Conservation (phyloP, 1,284 basidiomycete genomes). For the Phellinidium pouzarii region DNA sequence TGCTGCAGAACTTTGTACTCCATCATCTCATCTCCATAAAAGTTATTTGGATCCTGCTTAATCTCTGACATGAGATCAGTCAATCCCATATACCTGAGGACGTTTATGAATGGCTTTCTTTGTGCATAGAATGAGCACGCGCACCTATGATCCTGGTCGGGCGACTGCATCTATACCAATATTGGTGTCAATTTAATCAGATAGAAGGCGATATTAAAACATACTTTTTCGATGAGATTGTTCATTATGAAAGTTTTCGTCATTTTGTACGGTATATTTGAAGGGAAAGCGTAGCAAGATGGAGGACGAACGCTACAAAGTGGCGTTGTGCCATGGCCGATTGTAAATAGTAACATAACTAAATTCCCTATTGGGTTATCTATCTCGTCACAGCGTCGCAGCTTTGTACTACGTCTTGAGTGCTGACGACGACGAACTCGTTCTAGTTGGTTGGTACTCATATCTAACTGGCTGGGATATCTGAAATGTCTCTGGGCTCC, state of each 20-base stretch:
- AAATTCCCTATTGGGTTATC: neutral
- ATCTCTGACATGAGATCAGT: constrained; percentile 89
- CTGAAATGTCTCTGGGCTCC: constrained; percentile 43
- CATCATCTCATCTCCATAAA: constrained; percentile 71
- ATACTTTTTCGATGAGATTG: constrained; percentile 70
- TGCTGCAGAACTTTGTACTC: constrained; percentile 78
- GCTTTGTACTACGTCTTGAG: neutral
- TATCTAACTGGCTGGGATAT: neutral
- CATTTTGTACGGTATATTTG: constrained; percentile 36
- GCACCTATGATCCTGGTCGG: constrained; percentile 77
- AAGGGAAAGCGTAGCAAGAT: neutral
- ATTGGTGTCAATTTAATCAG: constrained; percentile 9
- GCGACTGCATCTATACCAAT: constrained; percentile 65
- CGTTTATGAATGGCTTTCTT: constrained; percentile 17
- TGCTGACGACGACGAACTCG: neutral
- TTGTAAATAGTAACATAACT: neutral
- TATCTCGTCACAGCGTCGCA: neutral
- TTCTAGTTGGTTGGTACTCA: neutral
- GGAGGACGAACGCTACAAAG: no score
- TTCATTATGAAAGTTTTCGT: constrained; percentile 79
- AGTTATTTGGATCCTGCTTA: constrained; percentile 60
- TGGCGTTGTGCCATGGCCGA: neutral
- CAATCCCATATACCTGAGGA: constrained; percentile 83
- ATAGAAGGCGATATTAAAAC: constrained; percentile 7
- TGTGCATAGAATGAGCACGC: constrained; percentile 7